phyloP scores from a whole-genome alignment of 2,329 filamentous ascomycete genomes.

The Colletotrichum endophyticum region DNA sequence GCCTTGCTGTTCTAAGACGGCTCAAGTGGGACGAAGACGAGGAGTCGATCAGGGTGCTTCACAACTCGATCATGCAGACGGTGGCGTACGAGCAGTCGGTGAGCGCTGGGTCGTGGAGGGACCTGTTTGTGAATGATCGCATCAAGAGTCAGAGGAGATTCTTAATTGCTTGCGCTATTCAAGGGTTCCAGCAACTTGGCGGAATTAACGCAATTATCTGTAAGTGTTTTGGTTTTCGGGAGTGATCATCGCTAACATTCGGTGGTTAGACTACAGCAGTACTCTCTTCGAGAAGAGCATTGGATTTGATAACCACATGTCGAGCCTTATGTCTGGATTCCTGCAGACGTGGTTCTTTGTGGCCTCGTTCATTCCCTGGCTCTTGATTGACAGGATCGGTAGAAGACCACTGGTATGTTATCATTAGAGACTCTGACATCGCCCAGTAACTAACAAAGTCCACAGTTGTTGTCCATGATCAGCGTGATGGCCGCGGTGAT shows the following conservation, averaged over 20 bases:
- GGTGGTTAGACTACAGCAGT: conserved; percentile 42
- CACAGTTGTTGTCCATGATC: conserved; percentile 42
- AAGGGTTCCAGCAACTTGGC: conserved; percentile 47
- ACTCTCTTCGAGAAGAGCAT: conserved; percentile 52
- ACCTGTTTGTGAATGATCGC: conserved; percentile 34
- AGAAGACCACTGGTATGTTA: conserved; percentile 31
- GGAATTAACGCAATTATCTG: conserved; percentile 55
- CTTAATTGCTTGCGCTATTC: conserved; percentile 34
- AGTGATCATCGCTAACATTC: neutral
- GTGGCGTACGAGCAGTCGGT: conserved; percentile 36
- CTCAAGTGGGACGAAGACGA: conserved; percentile 31
- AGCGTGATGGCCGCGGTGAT: conserved; percentile 44
- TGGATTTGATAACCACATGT: conserved; percentile 44
- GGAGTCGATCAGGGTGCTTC: conserved; percentile 26
- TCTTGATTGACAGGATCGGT: conserved; percentile 51
- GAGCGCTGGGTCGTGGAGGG: conserved; percentile 31
- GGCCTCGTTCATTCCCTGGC: conserved; percentile 48
- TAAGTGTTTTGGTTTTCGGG: neutral
- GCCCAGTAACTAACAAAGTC: conserved; percentile 11
- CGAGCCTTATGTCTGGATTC: conserved; percentile 57
- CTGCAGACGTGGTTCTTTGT: conserved; percentile 51
- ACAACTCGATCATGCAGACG: conserved; percentile 35
- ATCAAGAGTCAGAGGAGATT: conserved; percentile 36
- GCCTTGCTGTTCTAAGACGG: conserved; percentile 39
- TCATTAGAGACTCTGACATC: rapidly evolving